These are phyloP conservation scores for Phytopythium delawarense DNA, from an alignment of 352 stramenopile species.

Conservation along the genomic window DNA sequence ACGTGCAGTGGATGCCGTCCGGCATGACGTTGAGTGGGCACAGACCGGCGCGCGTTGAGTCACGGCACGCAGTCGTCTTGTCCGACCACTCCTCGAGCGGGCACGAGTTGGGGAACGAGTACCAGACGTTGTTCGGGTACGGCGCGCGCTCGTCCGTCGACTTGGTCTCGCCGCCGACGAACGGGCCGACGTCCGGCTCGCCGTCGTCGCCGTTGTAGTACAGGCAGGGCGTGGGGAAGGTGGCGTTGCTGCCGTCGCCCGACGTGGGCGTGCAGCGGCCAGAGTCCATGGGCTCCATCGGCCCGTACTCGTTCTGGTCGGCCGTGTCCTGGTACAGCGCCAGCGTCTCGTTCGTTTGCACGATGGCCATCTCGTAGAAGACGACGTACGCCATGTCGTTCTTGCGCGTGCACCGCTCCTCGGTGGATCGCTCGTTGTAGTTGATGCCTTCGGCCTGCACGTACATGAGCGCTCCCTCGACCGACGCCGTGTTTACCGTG, in stretches of 20 bases:
- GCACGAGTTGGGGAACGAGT: constrained; percentile 69
- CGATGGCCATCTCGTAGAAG: constrained; percentile 73
- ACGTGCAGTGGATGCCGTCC: constrained; percentile 38
- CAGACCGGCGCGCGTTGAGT: constrained; percentile 24
- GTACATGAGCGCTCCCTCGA: constrained; percentile 85
- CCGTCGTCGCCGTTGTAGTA: constrained; percentile 65
- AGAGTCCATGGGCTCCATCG: constrained; percentile 62
- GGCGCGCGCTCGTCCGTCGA: constrained; percentile 28
- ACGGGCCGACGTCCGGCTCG: constrained; percentile 60
- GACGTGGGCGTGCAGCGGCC: constrained; percentile 50
- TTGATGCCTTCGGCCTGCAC: constrained; percentile 85
- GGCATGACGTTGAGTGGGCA: constrained; percentile 32
- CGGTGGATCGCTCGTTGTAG: constrained; percentile 46
- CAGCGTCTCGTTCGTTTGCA: constrained; percentile 54
- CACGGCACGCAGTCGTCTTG: constrained; percentile 20
- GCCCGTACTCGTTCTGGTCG: constrained; percentile 58
- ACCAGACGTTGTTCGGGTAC: constrained; percentile 57
- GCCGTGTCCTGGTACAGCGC: constrained; percentile 54
- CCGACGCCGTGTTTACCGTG: constrained; percentile 71
- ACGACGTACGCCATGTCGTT: constrained; percentile 56
- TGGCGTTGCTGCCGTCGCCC: constrained; percentile 16
- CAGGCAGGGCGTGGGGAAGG: constrained; percentile 47
- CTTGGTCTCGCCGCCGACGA: constrained; percentile 43
- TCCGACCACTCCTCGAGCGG: constrained; percentile 25
- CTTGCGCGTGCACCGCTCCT: constrained; percentile 46